Base-by-base conservation (phyloP, 2,329 filamentous ascomycete species). In the Acephala macrosclerotiorum region DNA sequence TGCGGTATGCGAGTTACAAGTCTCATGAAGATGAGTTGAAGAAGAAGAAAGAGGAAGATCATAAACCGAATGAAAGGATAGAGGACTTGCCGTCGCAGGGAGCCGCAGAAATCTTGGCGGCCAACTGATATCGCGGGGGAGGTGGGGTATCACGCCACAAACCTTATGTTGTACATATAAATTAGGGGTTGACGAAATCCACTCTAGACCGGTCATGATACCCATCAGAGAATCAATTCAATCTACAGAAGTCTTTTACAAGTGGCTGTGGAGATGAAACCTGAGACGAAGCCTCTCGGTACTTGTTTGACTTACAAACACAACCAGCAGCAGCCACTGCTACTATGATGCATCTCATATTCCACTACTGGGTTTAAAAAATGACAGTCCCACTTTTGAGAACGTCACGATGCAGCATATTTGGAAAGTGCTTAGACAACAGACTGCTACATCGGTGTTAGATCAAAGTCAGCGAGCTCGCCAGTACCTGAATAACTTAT, bases 1-100 rank as follows among this genome's bases (percentile, higher is more conserved):
- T 91, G 58, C 83, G 87, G 26, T 90, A 89, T 74, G 82, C 84
- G 3, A 88, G 85, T 53, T 88, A 87, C 68, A 78, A 78, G 66
- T 78, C 70, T 1, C 74, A 77, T 59, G 75, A 77, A 49, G 70
- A 75, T 36, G 69, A 74, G 20, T 62, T 68, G 25, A 71, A 68
- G 58, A 75, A 71, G 66, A 73, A 73, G 63, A 75, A 72, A 63
- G 70, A 72, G 53, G 67, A 66, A 26, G 61, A 68, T n/a, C 64
- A 79, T 78, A 81, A 81, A 45, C 80, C 84, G 69, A 76, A 80
- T 62, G 71, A 79, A 62, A 82, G 18, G 8, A 26, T 60, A 11
- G 60, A 87, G 62, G 53, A 58, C 20, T 80, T 79, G 58, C 75
- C 79, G 2, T 79, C 82, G 18, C 80, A 84, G 2, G 84, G 87